Base-by-base conservation (phyloP, 1,139 yeast genomes). In the Candida buenavistaensis region DNA sequence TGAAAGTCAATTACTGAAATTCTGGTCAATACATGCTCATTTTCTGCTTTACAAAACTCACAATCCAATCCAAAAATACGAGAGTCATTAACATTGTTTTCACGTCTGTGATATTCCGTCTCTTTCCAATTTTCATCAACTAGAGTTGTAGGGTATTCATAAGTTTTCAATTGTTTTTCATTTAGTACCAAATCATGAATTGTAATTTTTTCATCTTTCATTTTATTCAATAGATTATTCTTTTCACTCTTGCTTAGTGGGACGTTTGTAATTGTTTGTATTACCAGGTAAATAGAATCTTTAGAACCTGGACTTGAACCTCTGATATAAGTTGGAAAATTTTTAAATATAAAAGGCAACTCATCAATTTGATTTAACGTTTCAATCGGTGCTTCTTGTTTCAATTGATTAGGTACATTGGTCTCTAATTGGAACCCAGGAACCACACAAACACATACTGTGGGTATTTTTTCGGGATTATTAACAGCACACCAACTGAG, bases 11-110 rank as follows among this genome's bases (percentile, higher is more conserved):
- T 72, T 12, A 92, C 49, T 1, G 96, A 85, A 1, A 87, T 78
- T 39, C 97, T 68, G 0, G 97, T 80, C 27, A 90, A 64, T 3
- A 80, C 96, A 30, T 73, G 69, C 0, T 87, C 88, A 2, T 52
- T 45, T 0, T 63, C 75, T 0, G 92, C 63, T 38, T 71, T 63
- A 54, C 96, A 88, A 86, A 92, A 92, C 59, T 92, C 98, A 63
- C 98, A 92, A 59, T 92, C 98, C 14, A 92, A 51, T 0, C 95
- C 94, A 62, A 76, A 87, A 0, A 84, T 78, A 36, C 68, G 79
- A 3, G 82, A 73, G 15, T 22, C 16, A 4, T 12, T 11, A 3
- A 26, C 12, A 0, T 78, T 81, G 3, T 64, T 75, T 43, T 77
- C 80, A 12, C 30, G 28, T 1, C 68, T 75, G 44, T 74, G 71